phyloP scores from a whole-genome alignment of 345 rosid genomes.

The Dovyalis caffra region DNA sequence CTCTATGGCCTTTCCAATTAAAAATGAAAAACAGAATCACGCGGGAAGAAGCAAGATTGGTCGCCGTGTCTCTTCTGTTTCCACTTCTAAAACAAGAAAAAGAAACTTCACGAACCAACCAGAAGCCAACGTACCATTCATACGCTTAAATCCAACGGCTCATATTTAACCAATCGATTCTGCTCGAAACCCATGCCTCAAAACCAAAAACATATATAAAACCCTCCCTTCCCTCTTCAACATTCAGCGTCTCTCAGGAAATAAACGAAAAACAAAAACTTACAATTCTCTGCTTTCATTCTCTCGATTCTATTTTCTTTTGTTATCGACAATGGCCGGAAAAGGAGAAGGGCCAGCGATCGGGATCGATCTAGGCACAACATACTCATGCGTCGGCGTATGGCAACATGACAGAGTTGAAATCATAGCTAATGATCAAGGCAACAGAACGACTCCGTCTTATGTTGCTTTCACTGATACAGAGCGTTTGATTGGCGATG shows the following conservation, averaged over 20 bases:
- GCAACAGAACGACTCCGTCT: conserved; percentile 34
- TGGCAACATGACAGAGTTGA: conserved; percentile 35
- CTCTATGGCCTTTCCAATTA: neutral
- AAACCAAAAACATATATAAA: neutral
- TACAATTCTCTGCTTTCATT: neutral
- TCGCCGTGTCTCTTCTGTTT: neutral
- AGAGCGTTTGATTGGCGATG: conserved; percentile 31
- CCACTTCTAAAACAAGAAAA: too few relatives aligned
- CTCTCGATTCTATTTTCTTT: neutral
- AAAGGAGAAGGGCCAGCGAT: conserved; percentile 29
- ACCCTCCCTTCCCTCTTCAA: neutral
- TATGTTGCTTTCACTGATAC: conserved; percentile 32
- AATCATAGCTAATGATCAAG: conserved; percentile 28
- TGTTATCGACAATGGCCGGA: conserved; percentile 10
- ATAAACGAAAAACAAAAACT: neutral
- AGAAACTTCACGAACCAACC: neutral
- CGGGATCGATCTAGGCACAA: conserved; percentile 33
- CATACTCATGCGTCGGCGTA: conserved; percentile 30
- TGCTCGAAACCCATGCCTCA: neutral
- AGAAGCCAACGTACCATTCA: neutral
- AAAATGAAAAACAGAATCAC: neutral
- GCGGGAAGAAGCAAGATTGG: neutral
- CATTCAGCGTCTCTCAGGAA: too few relatives aligned
- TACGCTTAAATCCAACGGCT: conserved; percentile 1
- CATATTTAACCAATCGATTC: neutral